Evolutionary conservation across 441 rosid genomes (phyloP), one percentile per base, ranked within the genome.

Genomic region (Arabidopsis lyrata): DNA sequence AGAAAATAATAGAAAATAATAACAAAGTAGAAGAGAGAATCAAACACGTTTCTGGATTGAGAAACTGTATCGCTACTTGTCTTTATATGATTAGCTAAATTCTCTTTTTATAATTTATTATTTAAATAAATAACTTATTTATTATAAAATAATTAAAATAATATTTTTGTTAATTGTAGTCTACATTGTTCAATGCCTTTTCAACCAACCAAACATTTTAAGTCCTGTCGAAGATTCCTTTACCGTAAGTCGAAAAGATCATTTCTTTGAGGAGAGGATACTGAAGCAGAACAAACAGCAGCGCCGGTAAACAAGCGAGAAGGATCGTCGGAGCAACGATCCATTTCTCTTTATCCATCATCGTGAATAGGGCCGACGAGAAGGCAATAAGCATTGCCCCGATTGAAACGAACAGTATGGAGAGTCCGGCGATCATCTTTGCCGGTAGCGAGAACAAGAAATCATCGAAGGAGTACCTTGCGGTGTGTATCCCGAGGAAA

Each of bases 231-330:
- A 88, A 85, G 70, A 88, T 84, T 36, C 93, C 89, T 63, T 85
- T 88, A 20, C 90, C 88, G 32, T 80, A 86, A 8, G 88, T 88
- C 2, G 89, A 85, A 1, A 44, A 45, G 68, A 85, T 83, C 58
- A 88, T 81, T 80, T 87, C 92, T 20, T 84, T 63, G 8, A 89
- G 91, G 2, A 89, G 82, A 70, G 93, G 97, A 74, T 88, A 89
- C 66, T 89, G 93, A 53, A 85, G 57, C 15, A 89, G 63, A 34
- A 90, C 92, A 65, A 88, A 91, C 14, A 89, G 69, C 18, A 68
- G 0, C 66, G 68, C 82, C 35, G 82, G 82, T 2, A 38, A 64
- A 75, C 79, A 74, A 60, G 82, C 82, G 0, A 75, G 32, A 20
- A 79, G 65, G 4, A 64, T 58, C 39, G 75, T 66, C 59, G 77